These are phyloP conservation scores for Hirsutella rhossiliensis DNA, from an alignment of 2,329 filamentous ascomycete genomes.

Conservation along the genomic window DNA sequence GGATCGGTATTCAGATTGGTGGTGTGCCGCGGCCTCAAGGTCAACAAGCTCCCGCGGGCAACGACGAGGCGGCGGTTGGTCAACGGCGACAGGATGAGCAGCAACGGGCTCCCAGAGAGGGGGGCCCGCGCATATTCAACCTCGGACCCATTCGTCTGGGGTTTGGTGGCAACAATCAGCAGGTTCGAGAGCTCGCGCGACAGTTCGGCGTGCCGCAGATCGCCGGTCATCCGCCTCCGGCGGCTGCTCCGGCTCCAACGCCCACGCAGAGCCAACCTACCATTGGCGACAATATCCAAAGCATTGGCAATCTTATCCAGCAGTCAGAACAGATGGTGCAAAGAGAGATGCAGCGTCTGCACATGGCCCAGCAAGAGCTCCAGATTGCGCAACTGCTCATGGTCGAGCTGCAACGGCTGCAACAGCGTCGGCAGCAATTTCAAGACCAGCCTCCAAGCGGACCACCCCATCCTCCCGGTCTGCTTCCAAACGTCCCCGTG, in stretches of 20 bases:
- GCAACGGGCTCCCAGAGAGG: conserved; percentile 9
- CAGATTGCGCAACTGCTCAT: conserved; percentile 56
- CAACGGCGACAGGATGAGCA: conserved; percentile 6
- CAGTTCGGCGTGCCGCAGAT: conserved; percentile 39
- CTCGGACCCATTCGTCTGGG: conserved; percentile 65
- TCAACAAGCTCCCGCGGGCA: conserved; percentile 2
- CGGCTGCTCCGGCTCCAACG: conserved; percentile 7
- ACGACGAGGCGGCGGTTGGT: conserved; percentile 5
- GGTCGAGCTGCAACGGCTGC: conserved; percentile 53
- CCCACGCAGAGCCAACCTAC: conserved; percentile 7
- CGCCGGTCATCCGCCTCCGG: conserved; percentile 9
- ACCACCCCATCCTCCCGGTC: conserved; percentile 4
- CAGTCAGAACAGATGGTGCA: conserved; percentile 58
- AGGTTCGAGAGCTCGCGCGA: conserved; percentile 56
- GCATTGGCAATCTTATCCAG: conserved; percentile 47
- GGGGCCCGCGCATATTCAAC: conserved; percentile 51
- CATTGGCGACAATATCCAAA: conserved; percentile 21
- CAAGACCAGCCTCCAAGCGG: conserved; percentile 14
- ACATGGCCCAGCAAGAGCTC: conserved; percentile 54
- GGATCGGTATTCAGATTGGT: conserved; percentile 19
- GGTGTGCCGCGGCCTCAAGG: conserved; percentile 8
- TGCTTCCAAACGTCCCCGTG: conserved; percentile 3
- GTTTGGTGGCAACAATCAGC: conserved; percentile 58
- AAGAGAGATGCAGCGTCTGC: conserved; percentile 52
- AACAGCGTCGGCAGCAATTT: conserved; percentile 32